Base-by-base conservation (phyloP, 2,329 filamentous ascomycete genomes). In the Fusarium algeriense region DNA sequence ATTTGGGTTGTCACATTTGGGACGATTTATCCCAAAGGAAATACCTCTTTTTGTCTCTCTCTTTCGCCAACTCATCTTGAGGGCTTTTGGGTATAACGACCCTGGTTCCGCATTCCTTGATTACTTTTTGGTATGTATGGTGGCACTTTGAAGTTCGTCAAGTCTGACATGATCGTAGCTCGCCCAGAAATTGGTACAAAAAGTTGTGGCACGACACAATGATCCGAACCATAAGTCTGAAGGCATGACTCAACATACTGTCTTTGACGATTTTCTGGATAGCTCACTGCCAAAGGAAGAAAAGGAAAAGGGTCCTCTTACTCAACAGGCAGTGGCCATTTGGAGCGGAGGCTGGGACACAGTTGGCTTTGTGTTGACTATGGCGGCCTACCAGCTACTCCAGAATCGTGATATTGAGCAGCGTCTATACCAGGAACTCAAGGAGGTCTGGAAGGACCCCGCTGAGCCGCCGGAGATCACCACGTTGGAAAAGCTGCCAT, bases 271-370 rank as follows among this genome's bases (percentile, higher is more conserved):
- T n/a, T 58, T 58, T 34, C 34, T 58, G 5, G 54, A 40, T 15
- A 58, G 54, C n/a, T n/a, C 54, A 3, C 6, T 58, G 6, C 34
- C 54, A 11, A 14, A 52, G 10, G 26, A 32, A n/a, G 58, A 63
- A 23, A 63, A 60, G 19, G 43, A 38, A 43, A 49, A 49, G 5
- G 44, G 44, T 6, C 54, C 54, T 19, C 60, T 63, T 9, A 40
- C 54, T 17, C 54, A 60, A 13, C 54, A 63, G 45, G 44, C 60
- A 15, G 32, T 63, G 19, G 54, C 60, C 5, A 63, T 50, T 23
- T 63, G 44, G 60, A 63, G 54, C 17, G 54, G 54, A 12, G 60
- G 54, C 13, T 60, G 44, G 60, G 60, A 63, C n/a, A 44, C 44
- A 8, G 40, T 56, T 19, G 58, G 60, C 19, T 63, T 50, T 13